Percentiles rank a stretch among this genome's conserved stretches.
Conservation (phyloP, 2,329 filamentous ascomycete species). For the Bipolaris bicolor region DNA sequence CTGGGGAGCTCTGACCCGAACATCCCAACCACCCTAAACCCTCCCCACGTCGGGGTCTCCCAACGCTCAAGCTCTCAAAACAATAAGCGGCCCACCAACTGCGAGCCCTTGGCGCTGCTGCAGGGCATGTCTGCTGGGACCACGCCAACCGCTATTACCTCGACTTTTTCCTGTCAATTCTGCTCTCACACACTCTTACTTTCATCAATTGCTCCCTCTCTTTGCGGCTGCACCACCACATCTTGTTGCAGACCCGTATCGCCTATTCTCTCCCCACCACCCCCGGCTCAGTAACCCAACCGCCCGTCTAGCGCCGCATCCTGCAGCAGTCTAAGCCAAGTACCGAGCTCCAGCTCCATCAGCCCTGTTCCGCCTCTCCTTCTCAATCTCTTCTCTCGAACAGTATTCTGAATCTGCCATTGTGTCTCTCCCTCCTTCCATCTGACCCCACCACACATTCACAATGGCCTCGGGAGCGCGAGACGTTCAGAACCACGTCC, state of each 20-base stretch:
- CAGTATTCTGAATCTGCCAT: constrained; percentile 15
- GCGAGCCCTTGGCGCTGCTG: constrained; percentile 2
- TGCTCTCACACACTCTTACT: constrained; percentile 15
- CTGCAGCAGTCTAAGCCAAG: constrained; percentile 37
- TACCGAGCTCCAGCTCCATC: constrained; percentile 28
- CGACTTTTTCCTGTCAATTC: constrained; percentile 9
- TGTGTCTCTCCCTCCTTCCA: constrained; percentile 11
- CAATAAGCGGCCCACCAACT: constrained; percentile 16
- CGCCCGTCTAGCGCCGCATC: constrained; percentile 38
- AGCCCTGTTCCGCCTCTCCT: constrained; percentile 22
- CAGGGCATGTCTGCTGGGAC: not conserved
- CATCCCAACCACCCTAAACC: constrained; percentile 28
- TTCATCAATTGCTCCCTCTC: constrained; percentile 16
- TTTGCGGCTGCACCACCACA: constrained; percentile 16
- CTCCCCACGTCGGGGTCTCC: constrained; percentile 24
- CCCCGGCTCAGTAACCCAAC: constrained; percentile 18
- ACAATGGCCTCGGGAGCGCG: constrained; percentile 46
- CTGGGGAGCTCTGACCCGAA: constrained; percentile 20
- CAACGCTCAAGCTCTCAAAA: constrained; percentile 28
- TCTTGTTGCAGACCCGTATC: constrained; percentile 26
- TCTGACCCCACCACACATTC: constrained; percentile 7
- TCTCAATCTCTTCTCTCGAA: constrained; percentile 14
- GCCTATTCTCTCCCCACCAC: constrained; percentile 20
- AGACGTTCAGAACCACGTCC: constrained; percentile 92
- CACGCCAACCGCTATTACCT: not conserved